These are phyloP conservation scores for Eucalyptus pauciflora DNA, from an alignment of 345 rosid species.

Conservation along the genomic window DNA sequence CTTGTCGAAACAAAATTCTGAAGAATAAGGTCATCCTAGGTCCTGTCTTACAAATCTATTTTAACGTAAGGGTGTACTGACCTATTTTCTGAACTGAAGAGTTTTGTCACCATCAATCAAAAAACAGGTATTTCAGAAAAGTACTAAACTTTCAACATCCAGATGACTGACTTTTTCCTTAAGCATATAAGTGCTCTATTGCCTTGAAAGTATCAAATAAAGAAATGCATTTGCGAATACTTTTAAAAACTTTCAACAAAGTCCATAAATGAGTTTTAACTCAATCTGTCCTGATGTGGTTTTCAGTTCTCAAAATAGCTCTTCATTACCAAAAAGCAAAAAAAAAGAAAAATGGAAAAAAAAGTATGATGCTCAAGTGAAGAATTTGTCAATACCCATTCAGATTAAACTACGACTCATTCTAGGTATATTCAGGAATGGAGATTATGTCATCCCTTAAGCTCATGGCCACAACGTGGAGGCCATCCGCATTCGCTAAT, in stretches of 20 bases:
- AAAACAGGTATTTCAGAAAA: neutral
- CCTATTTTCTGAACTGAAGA: neutral
- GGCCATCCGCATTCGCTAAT: neutral
- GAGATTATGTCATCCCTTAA: neutral
- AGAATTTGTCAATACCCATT: neutral
- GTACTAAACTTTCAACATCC: neutral
- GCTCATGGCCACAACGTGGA: neutral
- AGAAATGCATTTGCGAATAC: neutral
- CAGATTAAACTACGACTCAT: neutral
- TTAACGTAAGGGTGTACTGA: neutral
- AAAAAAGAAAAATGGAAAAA: accelerated
- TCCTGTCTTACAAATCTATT: neutral
- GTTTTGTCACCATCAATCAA: neutral
- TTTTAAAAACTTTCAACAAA: neutral
- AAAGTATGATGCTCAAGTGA: neutral
- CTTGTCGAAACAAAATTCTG: neutral
- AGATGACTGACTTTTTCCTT: neutral
- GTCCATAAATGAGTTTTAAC: neutral
- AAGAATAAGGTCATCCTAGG: neutral
- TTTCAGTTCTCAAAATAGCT: neutral
- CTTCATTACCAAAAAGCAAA: neutral
- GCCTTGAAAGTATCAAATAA: neutral
- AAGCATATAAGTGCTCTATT: neutral
- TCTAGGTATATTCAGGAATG: neutral
- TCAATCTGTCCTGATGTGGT: neutral